Base-by-base conservation (phyloP, 108 stramenopile genomes). In the Skeletonema menzelii region DNA sequence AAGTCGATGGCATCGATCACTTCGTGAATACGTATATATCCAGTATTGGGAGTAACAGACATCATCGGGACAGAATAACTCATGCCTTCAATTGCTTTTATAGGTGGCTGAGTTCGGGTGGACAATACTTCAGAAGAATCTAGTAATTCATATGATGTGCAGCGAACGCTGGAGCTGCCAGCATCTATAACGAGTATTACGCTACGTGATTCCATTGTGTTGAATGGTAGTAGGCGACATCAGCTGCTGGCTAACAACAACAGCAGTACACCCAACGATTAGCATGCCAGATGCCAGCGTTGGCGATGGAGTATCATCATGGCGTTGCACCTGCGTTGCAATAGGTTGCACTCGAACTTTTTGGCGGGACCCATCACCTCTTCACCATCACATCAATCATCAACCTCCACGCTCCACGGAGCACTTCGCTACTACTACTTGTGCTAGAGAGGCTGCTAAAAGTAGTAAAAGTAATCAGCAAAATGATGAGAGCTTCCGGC, bases 161-260 rank as follows among this genome's bases (percentile, higher is more conserved):
- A 80, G 10, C 83, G 75, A 47, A 84, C 56, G 20, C 73, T 70
- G 3, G 75, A 76, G 75, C 89, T 90, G 53, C 93, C 93, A 32
- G 90, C 78, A 61, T 94, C 93, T 19, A 94, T 55, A 34, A 85
- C 82, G 6, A 94, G 63, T 4, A 94, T 82, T 15, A 93, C 63
- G 66, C 30, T 24, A 66, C 75, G 42, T 77, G 59, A 19, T 8
- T 60, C 22, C 49, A 53, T 53, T 24, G 49, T 53, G 40, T 10
- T 13, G 10, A n/a, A n/a, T n/a, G n/a, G n/a, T n/a, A n/a, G n/a
- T n/a, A n/a, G n/a, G n/a, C n/a, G n/a, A n/a, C n/a, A n/a, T 32
- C 31, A 32, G 31, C 31, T 7, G 31, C 3, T 7, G 31, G 31
- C 1, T 32, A n/a, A n/a, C n/a, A n/a, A n/a, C n/a, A n/a, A n/a